Percentiles rank a stretch among this genome's conserved stretches.
phyloP scores from a whole-genome alignment of 495 filamentous ascomycete species.

The Neurospora africana region DNA sequence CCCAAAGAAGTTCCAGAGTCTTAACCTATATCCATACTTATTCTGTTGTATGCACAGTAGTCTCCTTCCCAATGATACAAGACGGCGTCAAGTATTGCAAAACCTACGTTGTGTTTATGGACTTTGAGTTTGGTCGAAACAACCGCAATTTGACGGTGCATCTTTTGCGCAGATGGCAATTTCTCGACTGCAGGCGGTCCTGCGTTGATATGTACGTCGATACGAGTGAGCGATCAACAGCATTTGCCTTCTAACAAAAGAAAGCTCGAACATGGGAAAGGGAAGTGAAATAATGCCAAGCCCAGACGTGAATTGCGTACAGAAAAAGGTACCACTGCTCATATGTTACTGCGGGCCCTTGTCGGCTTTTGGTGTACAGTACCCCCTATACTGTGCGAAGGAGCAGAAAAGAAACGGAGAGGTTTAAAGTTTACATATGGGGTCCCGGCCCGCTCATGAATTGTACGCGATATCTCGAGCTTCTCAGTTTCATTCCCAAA shows the following conservation, averaged over 20 bases:
- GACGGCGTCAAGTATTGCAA: not conserved
- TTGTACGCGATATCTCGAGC: not conserved
- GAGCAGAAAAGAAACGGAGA: not conserved
- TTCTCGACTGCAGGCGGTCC: not conserved
- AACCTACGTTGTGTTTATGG: not conserved
- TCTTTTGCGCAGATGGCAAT: not conserved
- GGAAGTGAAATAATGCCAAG: not conserved
- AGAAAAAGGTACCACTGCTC: not conserved
- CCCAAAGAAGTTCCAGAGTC: not conserved
- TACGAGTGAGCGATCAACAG: not conserved
- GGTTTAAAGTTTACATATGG: not conserved
- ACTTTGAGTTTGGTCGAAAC: not conserved
- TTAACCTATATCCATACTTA: not conserved
- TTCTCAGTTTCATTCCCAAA: not conserved
- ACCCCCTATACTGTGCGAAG: not conserved
- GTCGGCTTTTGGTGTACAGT: not conserved
- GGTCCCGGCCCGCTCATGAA: not conserved
- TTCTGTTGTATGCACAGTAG: not conserved
- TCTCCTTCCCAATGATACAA: not conserved
- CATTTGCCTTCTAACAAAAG: not conserved
- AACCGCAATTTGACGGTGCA: not conserved
- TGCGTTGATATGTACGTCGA: too few species aligned
- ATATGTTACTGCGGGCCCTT: not conserved
- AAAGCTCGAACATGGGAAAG: not conserved
- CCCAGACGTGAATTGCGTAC: not conserved